Base-by-base conservation (phyloP, 1,139 yeast species). In the Suhomyces coccinellae region DNA sequence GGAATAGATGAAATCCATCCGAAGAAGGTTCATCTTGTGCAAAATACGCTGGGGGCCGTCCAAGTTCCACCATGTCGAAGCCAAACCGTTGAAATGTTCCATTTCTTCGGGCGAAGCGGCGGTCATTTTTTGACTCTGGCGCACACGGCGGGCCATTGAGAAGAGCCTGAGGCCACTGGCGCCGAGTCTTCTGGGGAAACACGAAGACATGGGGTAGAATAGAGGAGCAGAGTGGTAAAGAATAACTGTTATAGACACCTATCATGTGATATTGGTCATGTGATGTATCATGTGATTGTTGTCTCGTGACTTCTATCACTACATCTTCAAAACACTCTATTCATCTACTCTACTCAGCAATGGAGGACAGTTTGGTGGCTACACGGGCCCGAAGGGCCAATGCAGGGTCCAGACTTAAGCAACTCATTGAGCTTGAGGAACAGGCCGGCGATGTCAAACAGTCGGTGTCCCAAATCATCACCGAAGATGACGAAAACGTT, bases 31-130 rank as follows among this genome's bases (percentile, higher is more conserved):
- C 99, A 93, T 93, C 66, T 90, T 87, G 67, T 93, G 99, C 38
- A 95, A 75, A 46, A 93, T 87, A 33, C 98, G 71, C 61, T 93
- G 98, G 3, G 97, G 87, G 0, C 99, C 99, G 52, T 84, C 71
- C 14, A 87, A 84, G 59, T 95, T 96, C 99, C 99, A 93, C 99
- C 99, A 93, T 20, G 88, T 68, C 12, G 85, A 76, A 1, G 99
- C 99, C 41, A 93, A 71, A 30, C 83, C 80, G 55, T 87, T 83
- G 66, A 93, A 93, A 65, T 95, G 99, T 13, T 77, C 65, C 62
- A 84, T 73, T 63, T 93, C 98, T 2, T 66, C 67, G 11, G 52
- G 61, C 4, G 70, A 63, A 5, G 71, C 66, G 3, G 73, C 59
- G 0, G 81, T 75, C 40, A 54, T 47, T 44, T 60, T 58, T 26